Base-by-base conservation (phyloP, 2,329 filamentous ascomycete genomes). In the Ascosphaera apis region DNA sequence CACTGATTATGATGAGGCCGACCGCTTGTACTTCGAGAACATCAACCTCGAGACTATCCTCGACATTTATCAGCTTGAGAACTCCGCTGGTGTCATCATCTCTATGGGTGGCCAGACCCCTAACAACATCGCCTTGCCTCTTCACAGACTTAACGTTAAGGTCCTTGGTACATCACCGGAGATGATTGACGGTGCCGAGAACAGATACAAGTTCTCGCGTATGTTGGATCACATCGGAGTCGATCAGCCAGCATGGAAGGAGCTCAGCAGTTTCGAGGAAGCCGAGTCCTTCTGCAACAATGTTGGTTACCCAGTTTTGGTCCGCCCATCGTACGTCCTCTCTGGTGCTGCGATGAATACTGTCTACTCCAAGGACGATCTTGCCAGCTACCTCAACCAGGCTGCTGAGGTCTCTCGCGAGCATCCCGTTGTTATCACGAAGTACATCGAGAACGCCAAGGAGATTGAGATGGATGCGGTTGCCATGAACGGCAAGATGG, bases 391-490 rank as follows among this genome's bases (percentile, higher is more conserved):
- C 56, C 66, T 98, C 32, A 71, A 79, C 44, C 86, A 95, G 58
- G 88, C 88, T 37, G 80, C 71, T 4, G 84, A 91, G 44, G 88
- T 98, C 33, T 95, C 88, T 4, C 74, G 80, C 42, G 86, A 95
- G 42, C 81, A 95, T 54, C 88, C 88, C 1, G 88, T 98, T 8
- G 88, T 98, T 41, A 95, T 98, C 50, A 95, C 86, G 41, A 98
- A 98, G 62, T 98, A 95, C 60, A 95, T 98, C 45, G 88, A 98
- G 63, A 88, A 91, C 45, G 88, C 88, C 44, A 95, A 98, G 65
- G 88, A 98, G 56, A 95, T 98, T 43, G 88, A 98, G 58, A 95
- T 98, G 88, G 88, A 98, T 48, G 88, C 88, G 30, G 88, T 98
- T 32, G 88, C 86, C 37, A 76, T 75, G 48, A 77, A 91, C 46